phyloP scores from a whole-genome alignment of 2,329 filamentous ascomycete genomes.

The Aspergillus sp. region DNA sequence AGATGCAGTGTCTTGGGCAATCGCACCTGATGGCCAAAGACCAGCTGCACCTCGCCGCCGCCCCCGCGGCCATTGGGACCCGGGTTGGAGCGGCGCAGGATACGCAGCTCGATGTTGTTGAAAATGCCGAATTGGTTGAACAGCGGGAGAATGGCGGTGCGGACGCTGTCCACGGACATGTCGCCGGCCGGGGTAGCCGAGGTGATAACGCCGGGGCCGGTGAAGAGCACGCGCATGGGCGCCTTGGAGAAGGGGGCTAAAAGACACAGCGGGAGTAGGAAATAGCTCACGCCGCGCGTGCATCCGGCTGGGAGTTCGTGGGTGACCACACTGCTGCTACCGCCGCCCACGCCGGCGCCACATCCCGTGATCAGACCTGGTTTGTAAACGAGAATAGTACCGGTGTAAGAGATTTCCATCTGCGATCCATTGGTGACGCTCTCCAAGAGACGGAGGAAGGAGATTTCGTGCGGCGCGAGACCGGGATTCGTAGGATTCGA shows the following conservation, averaged over 20 bases:
- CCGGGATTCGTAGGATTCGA: slow-evolving; percentile 83
- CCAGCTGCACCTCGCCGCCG: slow-evolving; percentile 86
- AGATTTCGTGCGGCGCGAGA: slow-evolving; percentile 88
- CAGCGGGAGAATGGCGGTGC: slow-evolving; percentile 85
- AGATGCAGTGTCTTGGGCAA: slow-evolving; percentile 92
- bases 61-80: slow-evolving; percentile 74
- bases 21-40: slow-evolving; percentile 89
- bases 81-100: slow-evolving; percentile 75
- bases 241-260: slow-evolving; percentile 91
- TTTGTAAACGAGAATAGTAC: slow-evolving; percentile 87
- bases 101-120: slow-evolving; percentile 77
- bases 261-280: slow-evolving; percentile 82
- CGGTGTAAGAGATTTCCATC: slow-evolving; percentile 94
- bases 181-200: slow-evolving; percentile 79
- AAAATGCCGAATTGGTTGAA: slow-evolving; percentile 89
- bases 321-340: slow-evolving; percentile 67
- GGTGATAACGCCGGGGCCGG: slow-evolving; percentile 89
- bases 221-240: slow-evolving; percentile 84
- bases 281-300: slow-evolving; percentile 83
- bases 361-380: slow-evolving; percentile 90
- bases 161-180: slow-evolving; percentile 86
- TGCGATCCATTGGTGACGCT: slow-evolving; percentile 90
- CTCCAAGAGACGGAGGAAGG: slow-evolving; percentile 91
- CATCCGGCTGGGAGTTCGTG: slow-evolving; percentile 77
- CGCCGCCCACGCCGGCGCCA: slow-evolving; percentile 70